phyloP scores from a whole-genome alignment of 768 basidiomycete genomes.

The Boletales sp. region DNA sequence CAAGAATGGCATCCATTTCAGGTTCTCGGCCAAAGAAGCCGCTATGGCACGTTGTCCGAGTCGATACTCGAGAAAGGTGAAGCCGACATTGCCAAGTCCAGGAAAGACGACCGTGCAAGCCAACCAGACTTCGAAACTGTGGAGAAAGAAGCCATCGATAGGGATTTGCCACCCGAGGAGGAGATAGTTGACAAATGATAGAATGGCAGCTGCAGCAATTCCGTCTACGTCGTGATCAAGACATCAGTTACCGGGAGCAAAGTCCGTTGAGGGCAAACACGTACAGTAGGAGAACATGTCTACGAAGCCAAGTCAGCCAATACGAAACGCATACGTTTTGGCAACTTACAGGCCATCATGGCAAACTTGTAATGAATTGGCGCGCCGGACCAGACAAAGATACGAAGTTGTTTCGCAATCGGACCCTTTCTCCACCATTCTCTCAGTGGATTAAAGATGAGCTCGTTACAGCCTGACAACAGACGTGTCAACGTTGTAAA shows the following conservation, averaged over 20 bases:
- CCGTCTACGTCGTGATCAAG: conserved; percentile 30
- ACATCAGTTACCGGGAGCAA: background rate
- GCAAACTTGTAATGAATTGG: conserved; percentile 81
- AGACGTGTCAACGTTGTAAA: conserved; percentile 25
- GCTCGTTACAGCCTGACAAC: conserved; percentile 35
- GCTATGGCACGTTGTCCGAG: conserved; percentile 42
- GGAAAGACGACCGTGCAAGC: conserved; percentile 75
- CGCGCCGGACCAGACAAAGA: conserved; percentile 71
- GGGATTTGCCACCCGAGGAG: conserved; percentile 67
- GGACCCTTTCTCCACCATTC: conserved; percentile 78
- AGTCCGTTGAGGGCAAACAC: conserved; percentile 3
- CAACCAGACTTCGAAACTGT: conserved; percentile 77
- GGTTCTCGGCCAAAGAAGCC: conserved; percentile 23
- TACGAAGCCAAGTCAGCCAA: conserved; percentile 9
- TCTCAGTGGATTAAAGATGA: conserved; percentile 83
- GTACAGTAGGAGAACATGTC: conserved; percentile 53
- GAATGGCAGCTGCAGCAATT: conserved; percentile 65
- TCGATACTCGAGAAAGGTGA: conserved; percentile 72
- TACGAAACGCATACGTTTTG: background rate
- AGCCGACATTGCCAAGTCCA: conserved; percentile 69
- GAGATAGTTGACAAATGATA: conserved; percentile 71
- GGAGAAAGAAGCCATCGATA: conserved; percentile 73
- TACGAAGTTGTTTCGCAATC: conserved; percentile 75
- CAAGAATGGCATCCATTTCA: conserved; percentile 38
- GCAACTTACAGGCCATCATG: conserved; percentile 46